Evolutionary conservation across 441 rosid genomes (phyloP).

Genomic region (Mallotus repandus): DNA sequence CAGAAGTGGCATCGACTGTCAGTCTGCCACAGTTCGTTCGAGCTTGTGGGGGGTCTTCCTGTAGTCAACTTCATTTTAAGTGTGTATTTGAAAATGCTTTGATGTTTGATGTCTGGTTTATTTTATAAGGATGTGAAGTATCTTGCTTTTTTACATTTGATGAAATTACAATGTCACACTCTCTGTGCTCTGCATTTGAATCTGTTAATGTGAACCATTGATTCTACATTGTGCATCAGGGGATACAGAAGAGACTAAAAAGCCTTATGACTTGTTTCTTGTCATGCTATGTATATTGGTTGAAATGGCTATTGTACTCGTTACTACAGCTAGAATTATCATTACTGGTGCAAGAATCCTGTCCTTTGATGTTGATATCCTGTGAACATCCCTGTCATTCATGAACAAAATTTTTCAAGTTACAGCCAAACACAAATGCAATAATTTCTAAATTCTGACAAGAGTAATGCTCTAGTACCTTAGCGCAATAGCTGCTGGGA

Average conservation of each 20-base stretch:
- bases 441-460: not conserved
- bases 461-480: slow-evolving; percentile 35
- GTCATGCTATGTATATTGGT: slow-evolving; percentile 45
- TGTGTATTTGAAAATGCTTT: too few species aligned
- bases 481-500: slow-evolving; percentile 71
- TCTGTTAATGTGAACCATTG: too few species aligned
- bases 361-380: slow-evolving; percentile 58
- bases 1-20: too few species aligned
- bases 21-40: too few species aligned
- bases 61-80: too few species aligned
- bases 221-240: too few species aligned
- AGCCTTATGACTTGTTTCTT: slow-evolving; percentile 17
- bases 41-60: too few species aligned
- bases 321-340: slow-evolving; percentile 61
- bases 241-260: not conserved
- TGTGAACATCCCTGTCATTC: slow-evolving; percentile 57
- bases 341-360: slow-evolving; percentile 52
- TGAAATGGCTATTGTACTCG: slow-evolving; percentile 75
- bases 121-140: too few species aligned
- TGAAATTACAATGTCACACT: too few species aligned
- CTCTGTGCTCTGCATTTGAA: too few species aligned
- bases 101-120: too few species aligned
- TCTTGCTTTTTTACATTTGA: too few species aligned
- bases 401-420: not conserved
- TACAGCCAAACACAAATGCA: not conserved